These are phyloP conservation scores for Hyphopichia burtonii DNA, from an alignment of 1,139 yeast species.

Conservation along the genomic window DNA sequence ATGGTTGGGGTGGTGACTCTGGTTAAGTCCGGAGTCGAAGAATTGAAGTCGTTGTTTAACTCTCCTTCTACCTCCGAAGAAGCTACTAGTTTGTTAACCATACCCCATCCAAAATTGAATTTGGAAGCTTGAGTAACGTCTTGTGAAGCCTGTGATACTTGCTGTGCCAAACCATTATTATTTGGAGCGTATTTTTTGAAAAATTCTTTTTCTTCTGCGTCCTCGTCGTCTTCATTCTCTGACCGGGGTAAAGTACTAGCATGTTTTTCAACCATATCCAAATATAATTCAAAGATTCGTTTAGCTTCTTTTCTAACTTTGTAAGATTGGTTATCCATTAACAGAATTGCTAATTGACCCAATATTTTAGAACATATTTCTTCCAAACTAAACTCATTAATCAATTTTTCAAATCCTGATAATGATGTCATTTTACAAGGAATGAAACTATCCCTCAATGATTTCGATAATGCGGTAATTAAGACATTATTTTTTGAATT, in stretches of 20 bases:
- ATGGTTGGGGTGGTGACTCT: conserved; percentile 21
- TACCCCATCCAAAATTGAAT: conserved; percentile 42
- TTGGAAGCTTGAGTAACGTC: conserved; percentile 1
- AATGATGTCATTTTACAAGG: conserved; percentile 80
- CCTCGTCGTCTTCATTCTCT: conserved; percentile 47
- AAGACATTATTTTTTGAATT: conserved; percentile 67
- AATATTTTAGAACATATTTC: conserved; percentile 81
- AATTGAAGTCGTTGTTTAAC: conserved; percentile 36
- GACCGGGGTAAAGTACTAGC: conserved; percentile 54
- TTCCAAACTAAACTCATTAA: conserved; percentile 67
- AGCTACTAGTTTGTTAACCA: conserved; percentile 37
- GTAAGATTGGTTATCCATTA: conserved; percentile 68
- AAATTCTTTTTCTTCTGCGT: conserved; percentile 34
- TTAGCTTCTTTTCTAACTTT: conserved; percentile 74
- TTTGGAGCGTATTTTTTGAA: conserved; percentile 28
- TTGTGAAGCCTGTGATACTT: conserved; percentile 3
- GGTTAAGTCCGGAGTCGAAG: conserved; percentile 43
- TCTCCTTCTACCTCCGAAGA: conserved; percentile 31
- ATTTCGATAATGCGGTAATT: conserved; percentile 83
- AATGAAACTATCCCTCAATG: conserved; percentile 75
- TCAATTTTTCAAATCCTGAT: conserved; percentile 65
- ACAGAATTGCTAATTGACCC: conserved; percentile 81
- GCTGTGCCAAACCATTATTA: conserved; percentile 2
- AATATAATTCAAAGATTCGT: conserved; percentile 60
- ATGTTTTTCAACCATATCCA: conserved; percentile 62